Base-by-base conservation (phyloP, 2,329 filamentous ascomycete genomes). In the Alternaria sp. region DNA sequence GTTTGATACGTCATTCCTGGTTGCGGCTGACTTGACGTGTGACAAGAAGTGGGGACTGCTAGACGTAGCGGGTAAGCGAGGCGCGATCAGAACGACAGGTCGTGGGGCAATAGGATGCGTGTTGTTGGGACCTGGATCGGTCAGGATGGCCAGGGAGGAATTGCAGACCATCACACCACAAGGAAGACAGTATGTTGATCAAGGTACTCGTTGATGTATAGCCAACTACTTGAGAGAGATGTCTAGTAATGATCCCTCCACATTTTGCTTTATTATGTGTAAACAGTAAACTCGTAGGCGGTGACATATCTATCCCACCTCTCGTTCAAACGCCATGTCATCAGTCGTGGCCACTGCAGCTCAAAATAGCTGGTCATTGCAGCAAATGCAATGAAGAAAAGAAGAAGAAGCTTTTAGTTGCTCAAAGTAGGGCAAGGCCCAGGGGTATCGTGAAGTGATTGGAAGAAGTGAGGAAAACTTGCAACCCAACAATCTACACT, bases 371-470 rank as follows among this genome's bases (percentile, higher is more conserved):
- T 20, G 50, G 43, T 54, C 50, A 49, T 54, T 36, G 12, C n/a
- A 27, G 50, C 57, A 43, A 28, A 38, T 12, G 16, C 20, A 41
- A 30, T 14, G 14, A 43, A 18, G 10, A 32, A 51, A 48, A 50
- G 32, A 36, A 34, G 32, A 12, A 36, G 12, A 55, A 46, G 57
- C 59, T 66, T 64, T 59, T 56, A 18, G 18, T 46, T 27, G 52
- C 54, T 44, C 58, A 43, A 54, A 51, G 38, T 51, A 36, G n/a
- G 34, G 46, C n/a, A 60, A 61, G 34, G 46, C 41, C 57, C 50
- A 53, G 49, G 63, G 63, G 63, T 66, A 66, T 66, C 61, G 56
- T 66, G 51, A 50, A 64, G 60, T 61, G 36, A 28, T 49, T 7
- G 50, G 18, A 51, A 45, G 32, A 52, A 46, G 58, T 32, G 44